phyloP scores from a whole-genome alignment of 169 alveolate species.

The Cryptosporidium tyzzeri region DNA sequence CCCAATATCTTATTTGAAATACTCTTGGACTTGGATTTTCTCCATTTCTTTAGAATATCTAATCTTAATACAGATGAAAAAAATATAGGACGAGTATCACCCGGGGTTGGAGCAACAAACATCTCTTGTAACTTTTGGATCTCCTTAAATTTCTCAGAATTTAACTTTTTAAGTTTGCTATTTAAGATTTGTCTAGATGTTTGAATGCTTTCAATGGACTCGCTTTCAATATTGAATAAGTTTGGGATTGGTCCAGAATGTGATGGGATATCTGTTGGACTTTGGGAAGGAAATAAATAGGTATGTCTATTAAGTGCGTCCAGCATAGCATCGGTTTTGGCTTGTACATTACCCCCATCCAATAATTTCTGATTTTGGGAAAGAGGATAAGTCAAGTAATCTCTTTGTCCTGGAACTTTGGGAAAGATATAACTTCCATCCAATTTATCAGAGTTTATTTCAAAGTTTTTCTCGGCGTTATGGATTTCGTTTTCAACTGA shows the following conservation, averaged over 20 bases:
- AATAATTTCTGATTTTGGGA: conserved; percentile 12
- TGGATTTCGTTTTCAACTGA: not conserved
- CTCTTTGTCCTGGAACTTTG: not conserved
- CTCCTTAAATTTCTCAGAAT: not conserved
- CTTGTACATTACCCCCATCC: not conserved
- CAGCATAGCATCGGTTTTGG: not conserved
- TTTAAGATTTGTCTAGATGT: not conserved
- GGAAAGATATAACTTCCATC: not conserved
- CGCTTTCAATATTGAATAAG: not conserved
- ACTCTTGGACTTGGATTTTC: not conserved
- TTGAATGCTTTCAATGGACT: not conserved
- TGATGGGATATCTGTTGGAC: not conserved
- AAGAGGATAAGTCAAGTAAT: conserved; percentile 18
- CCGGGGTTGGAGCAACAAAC: not conserved
- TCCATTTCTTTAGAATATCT: not conserved
- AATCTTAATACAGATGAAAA: not conserved
- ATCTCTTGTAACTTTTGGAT: not conserved
- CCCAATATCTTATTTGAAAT: not conserved
- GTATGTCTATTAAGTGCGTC: conserved; percentile 1
- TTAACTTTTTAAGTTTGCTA: not conserved
- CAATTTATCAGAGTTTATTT: not conserved
- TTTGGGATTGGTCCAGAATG: not conserved
- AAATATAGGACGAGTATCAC: not conserved
- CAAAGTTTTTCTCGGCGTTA: not conserved
- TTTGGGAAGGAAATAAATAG: conserved; percentile 14